Evolutionary conservation across 768 basidiomycete genomes (phyloP), one percentile per base, ranked within the genome.

Genomic region (Podaxis sp.): DNA sequence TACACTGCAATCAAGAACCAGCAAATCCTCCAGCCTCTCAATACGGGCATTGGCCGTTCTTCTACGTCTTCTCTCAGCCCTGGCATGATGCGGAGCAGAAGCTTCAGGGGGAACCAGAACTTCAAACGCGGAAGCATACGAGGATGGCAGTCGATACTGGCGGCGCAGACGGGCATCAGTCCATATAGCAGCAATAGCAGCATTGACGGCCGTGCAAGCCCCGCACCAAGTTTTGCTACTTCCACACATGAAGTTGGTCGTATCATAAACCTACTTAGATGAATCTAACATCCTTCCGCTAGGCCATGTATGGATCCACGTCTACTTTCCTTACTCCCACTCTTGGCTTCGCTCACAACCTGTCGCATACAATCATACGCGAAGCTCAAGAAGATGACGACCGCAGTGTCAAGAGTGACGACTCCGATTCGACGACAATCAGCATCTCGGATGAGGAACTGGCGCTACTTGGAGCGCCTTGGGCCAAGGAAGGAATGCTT

Each of bases 401-500:
- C 57, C 84, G 83, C 55, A 92, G 91, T 64, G 68, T 84, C 21
- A 77, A 79, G 37, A 92, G 89, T 70, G 80, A 81, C 18, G 82
- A 79, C 40, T 86, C 91, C 4, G 74, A 70, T 28, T 88, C 89
- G 27, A 90, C 89, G 1, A 85, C 82, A 36, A 88, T 91, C 66
- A 93, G 93, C 55, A 93, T 98, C 61, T 87, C 90, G 5, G 96
- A 98, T 67, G 97, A 98, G 72, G 94, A 97, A 74, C 80, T 99
- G 11, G 96, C 96, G 1, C 77, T 98, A 38, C 85, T 97, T 14
- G 97, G 97, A 14, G 88, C 97, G 4, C 97, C 97, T 0, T 99
- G 96, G 96, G 97, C 97, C 0, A 99, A 99, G 73, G 97, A 99
- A 73, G 97, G 97, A 11, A 91, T 96, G 80, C 83, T 99, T 7